Conservation (phyloP, 2,329 filamentous ascomycete genomes). For the Aspergillus awamori region DNA sequence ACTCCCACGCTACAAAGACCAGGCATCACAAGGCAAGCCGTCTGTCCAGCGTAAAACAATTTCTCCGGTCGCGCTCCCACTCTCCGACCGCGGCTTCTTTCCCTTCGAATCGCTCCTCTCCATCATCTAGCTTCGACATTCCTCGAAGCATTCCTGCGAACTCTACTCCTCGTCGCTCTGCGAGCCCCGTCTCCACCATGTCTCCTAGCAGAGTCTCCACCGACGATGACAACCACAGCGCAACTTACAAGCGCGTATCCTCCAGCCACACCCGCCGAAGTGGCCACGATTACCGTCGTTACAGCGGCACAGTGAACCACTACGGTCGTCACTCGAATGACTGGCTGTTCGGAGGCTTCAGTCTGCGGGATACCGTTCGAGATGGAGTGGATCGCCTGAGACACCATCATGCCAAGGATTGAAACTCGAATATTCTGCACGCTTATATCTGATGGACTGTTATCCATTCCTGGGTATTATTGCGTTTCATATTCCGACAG, state of each 20-base stretch:
- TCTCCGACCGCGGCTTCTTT: constrained; percentile 12
- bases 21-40: constrained; percentile 15
- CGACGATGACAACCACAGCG: constrained; percentile 21
- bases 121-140: constrained; percentile 10
- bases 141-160: constrained; percentile 17
- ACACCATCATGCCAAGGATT: constrained; percentile 18
- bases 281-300: constrained; percentile 41
- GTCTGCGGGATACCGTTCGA: constrained; percentile 49
- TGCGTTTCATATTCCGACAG: background rate
- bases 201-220: constrained; percentile 20
- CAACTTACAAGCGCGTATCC: constrained; percentile 17
- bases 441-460: background rate
- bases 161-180: constrained; percentile 15
- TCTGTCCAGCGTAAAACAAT: background rate
- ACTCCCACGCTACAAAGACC: background rate
- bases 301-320: constrained; percentile 47
- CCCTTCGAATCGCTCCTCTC: constrained; percentile 15
- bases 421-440: background rate
- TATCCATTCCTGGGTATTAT: background rate
- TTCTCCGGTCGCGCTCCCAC: constrained; percentile 12
- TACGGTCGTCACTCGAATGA: constrained; percentile 55
- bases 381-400: constrained; percentile 43
- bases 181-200: constrained; percentile 25
- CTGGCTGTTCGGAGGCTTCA: constrained; percentile 56
- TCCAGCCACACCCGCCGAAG: constrained; percentile 28